These are phyloP conservation scores for Penicillium sp. DNA, from an alignment of 2,329 filamentous ascomycete species.

Conservation along the genomic window DNA sequence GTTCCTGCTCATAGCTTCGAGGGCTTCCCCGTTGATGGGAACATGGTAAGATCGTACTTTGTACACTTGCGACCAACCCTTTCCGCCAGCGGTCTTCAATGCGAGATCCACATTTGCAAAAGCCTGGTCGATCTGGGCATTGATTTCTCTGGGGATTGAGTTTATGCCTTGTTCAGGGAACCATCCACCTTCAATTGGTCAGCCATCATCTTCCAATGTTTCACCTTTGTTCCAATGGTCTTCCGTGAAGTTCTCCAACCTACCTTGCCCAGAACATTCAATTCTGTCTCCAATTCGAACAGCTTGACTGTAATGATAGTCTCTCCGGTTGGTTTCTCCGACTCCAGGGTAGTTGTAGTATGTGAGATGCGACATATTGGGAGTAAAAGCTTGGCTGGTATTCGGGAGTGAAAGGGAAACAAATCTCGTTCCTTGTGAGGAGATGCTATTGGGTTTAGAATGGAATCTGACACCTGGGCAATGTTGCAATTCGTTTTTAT, in stretches of 20 bases:
- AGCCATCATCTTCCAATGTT: not conserved
- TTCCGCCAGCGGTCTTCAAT: slow-evolving; percentile 41
- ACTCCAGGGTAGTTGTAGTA: not conserved
- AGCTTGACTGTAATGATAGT: slow-evolving; percentile 49
- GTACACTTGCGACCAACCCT: slow-evolving; percentile 52
- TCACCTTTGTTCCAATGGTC: not conserved
- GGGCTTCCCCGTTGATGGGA: slow-evolving; percentile 42
- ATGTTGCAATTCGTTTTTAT: not conserved
- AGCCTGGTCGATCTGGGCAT: slow-evolving; percentile 53
- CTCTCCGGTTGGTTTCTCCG: slow-evolving; percentile 21
- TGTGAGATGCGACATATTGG: not conserved
- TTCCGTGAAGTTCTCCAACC: no score
- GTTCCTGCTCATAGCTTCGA: slow-evolving; percentile 47
- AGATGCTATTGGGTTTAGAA: not conserved
- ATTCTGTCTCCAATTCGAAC: slow-evolving; percentile 53
- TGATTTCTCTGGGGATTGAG: slow-evolving; percentile 37
- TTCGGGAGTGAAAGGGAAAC: not conserved
- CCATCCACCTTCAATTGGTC: slow-evolving; percentile 36
- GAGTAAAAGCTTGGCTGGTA: not conserved
- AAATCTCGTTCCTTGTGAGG: not conserved
- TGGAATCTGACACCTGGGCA: not conserved
- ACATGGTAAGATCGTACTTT: slow-evolving; percentile 50
- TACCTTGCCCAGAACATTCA: slow-evolving; percentile 37
- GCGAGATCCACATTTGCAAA: slow-evolving; percentile 59
- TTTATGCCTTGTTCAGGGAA: not conserved